phyloP scores from a whole-genome alignment of 345 rosid genomes.

The Pistacia integerrima region DNA sequence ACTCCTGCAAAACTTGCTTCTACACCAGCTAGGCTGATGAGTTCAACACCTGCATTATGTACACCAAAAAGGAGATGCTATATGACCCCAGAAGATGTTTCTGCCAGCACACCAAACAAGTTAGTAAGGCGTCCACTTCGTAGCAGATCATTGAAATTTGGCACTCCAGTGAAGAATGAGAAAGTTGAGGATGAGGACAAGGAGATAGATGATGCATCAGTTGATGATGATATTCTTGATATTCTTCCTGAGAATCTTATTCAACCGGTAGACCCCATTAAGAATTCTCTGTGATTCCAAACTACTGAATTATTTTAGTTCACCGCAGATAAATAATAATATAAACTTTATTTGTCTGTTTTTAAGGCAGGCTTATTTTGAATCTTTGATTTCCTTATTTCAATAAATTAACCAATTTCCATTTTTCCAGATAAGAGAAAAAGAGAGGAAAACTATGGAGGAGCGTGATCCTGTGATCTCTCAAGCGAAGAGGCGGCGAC shows the following conservation, averaged over 20 bases:
- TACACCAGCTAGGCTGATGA: constrained; percentile 54
- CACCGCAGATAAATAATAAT: background rate
- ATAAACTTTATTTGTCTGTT: too few relatives aligned
- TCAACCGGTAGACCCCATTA: constrained; percentile 54
- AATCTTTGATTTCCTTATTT: background rate
- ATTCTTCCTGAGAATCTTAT: constrained; percentile 58
- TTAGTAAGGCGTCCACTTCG: constrained; percentile 59
- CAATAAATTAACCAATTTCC: constrained; percentile 7
- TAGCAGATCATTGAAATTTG: constrained; percentile 67
- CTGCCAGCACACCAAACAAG: constrained; percentile 45
- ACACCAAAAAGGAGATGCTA: constrained; percentile 49
- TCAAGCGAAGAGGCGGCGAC: constrained; percentile 65
- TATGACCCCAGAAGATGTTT: constrained; percentile 53
- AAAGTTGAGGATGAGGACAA: constrained; percentile 25
- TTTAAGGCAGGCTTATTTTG: background rate
- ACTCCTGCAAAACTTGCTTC: constrained; percentile 70
- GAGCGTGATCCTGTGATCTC: constrained; percentile 84
- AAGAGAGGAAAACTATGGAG: constrained; percentile 62
- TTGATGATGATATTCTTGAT: constrained; percentile 49
- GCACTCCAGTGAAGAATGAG: constrained; percentile 37
- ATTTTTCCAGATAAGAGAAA: constrained; percentile 65
- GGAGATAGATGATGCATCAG: constrained; percentile 25
- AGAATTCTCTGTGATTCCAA: background rate
- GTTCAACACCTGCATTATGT: constrained; percentile 44
- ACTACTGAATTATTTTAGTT: background rate